phyloP scores from a whole-genome alignment of 148 eudicot genomes.

The Camellia sinensis region DNA sequence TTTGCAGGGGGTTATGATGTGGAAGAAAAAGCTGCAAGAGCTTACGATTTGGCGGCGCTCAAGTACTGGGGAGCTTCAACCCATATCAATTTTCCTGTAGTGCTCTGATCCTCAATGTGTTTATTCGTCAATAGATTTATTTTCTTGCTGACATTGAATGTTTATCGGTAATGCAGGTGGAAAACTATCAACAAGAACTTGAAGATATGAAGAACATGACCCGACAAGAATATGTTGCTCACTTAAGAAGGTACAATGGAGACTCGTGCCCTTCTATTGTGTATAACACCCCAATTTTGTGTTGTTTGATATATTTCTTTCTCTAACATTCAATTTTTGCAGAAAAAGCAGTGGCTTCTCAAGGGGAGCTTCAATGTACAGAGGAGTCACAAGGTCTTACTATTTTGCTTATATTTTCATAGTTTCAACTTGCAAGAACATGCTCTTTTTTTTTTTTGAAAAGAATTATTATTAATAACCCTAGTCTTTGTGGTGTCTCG shows the following conservation, averaged over 20 bases:
- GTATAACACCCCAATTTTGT: background rate
- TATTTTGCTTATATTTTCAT: background rate
- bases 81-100: conserved; percentile 84
- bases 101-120: background rate
- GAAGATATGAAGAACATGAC: conserved; percentile 95
- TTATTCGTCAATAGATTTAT: background rate
- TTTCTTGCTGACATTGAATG: background rate
- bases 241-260: conserved; percentile 59
- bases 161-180: conserved; percentile 51
- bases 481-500: too few relatives aligned
- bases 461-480: background rate
- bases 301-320: background rate
- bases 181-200: conserved; percentile 74
- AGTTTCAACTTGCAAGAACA: background rate
- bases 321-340: conserved; percentile 1
- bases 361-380: conserved; percentile 72
- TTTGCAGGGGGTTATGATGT: conserved; percentile 84
- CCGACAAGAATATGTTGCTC: conserved; percentile 96
- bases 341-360: conserved; percentile 90
- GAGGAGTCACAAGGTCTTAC: conserved; percentile 74
- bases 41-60: conserved; percentile 90
- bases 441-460: background rate
- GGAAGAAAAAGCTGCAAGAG: conserved; percentile 93
- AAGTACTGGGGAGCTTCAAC: conserved; percentile 95
- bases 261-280: background rate